These are phyloP conservation scores for Gautieria morchelliformis DNA, from an alignment of 768 basidiomycete genomes.

Conservation along the genomic window DNA sequence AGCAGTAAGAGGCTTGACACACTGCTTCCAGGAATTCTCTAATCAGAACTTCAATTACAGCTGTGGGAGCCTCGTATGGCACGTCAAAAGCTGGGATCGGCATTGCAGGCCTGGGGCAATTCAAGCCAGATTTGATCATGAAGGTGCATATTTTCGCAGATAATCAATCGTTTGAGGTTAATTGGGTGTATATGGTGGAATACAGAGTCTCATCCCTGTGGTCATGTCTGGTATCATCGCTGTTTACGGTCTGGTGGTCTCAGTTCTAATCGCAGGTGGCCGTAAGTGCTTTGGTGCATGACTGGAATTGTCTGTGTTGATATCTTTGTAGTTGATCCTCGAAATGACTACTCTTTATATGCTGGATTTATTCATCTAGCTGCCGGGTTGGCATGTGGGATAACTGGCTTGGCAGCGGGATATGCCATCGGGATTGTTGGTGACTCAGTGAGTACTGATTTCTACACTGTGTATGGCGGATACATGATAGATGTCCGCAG, in stretches of 20 bases:
- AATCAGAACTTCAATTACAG: conserved; percentile 27
- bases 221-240: conserved; percentile 99
- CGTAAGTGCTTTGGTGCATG: background rate
- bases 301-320: background rate
- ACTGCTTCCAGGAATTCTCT: background rate
- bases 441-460: conserved; percentile 60
- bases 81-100: conserved; percentile 97
- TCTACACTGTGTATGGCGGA: background rate
- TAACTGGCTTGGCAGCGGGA: conserved; percentile 87
- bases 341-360: conserved; percentile 66
- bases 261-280: conserved; percentile 78
- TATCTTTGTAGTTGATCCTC: conserved; percentile 41
- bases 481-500: conserved; percentile 26
- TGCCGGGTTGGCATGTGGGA: conserved; percentile 83
- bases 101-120: conserved; percentile 87
- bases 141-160: conserved; percentile 45
- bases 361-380: conserved; percentile 89
- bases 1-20: conserved; percentile 57
- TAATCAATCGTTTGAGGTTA: background rate
- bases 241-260: conserved; percentile 93
- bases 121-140: conserved; percentile 97
- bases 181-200: background rate
- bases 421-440: conserved; percentile 93
- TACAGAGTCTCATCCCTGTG: conserved; percentile 86
- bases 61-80: conserved; percentile 91